A percentile compares a stretch with the other conserved stretches of the same genome.
These are phyloP conservation scores for Medicago ruthenica DNA, from an alignment of 306 rosid species.

Conservation along the genomic window DNA sequence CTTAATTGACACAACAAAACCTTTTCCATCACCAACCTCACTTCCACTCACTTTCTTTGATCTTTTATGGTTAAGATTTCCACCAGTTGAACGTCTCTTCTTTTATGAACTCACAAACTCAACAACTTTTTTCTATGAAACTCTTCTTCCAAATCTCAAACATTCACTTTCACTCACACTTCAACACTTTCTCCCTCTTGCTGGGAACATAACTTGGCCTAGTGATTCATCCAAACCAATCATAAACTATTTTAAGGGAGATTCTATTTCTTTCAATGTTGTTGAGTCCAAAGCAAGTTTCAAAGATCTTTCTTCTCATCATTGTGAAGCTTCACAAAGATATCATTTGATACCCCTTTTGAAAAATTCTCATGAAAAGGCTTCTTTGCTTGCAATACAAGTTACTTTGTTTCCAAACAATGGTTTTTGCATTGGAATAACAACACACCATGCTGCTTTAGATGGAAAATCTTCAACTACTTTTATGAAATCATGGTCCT, in stretches of 20 bases:
- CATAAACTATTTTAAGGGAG: background rate
- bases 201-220: conserved; percentile 42
- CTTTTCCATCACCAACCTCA: background rate
- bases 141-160: conserved; percentile 43
- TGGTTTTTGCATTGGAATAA: conserved; percentile 42
- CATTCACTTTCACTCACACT: conserved; percentile 45
- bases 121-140: conserved; percentile 20
- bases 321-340: background rate
- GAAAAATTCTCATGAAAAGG: conserved; percentile 25
- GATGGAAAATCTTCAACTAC: conserved; percentile 42
- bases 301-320: conserved; percentile 1
- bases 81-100: conserved; percentile 39
- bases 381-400: conserved; percentile 31
- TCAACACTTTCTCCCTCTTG: conserved; percentile 42
- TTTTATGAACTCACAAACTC: conserved; percentile 27
- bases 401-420: conserved; percentile 37
- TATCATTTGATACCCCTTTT: conserved; percentile 16
- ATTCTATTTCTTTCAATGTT: conserved; percentile 38
- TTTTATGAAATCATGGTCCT: conserved; percentile 41
- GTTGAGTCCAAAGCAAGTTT: conserved; percentile 40
- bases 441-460: conserved; percentile 44
- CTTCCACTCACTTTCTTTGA: conserved; percentile 49
- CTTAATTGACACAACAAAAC: background rate
- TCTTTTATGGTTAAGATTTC: conserved; percentile 29
- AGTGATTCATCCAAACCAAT: conserved; percentile 17